Base-by-base conservation (phyloP, 2,329 filamentous ascomycete genomes). In the Sclerotinia sclerotiorum region DNA sequence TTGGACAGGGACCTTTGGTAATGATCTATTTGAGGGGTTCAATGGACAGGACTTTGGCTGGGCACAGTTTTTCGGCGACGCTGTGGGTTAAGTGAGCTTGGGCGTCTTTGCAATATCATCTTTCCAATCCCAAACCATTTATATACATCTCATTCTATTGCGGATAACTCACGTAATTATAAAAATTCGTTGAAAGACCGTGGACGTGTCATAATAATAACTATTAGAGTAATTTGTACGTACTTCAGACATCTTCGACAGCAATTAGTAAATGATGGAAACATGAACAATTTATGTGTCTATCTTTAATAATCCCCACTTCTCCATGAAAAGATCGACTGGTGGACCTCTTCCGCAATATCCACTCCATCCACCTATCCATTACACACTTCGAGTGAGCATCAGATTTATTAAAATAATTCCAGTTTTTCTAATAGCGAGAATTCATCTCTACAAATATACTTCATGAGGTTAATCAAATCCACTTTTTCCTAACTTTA, bases 61-160 rank as follows among this genome's bases (percentile, higher is more conserved):
- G 65, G 39, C 29, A 52, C 65, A 62, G 13, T 62, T 67, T 21
- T 67, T 67, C 19, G 46, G 56, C 5, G 65, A 54, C 13, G 24
- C 39, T 32, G 57, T 46, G n/a, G 35, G 44, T 35, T 61, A 21
- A 52, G 15, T 21, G 21, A 39, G 35, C 11, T 29, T 10, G 39
- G 42, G 17, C 17, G 2, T 24, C 3, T 32, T 19, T n/a, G 35
- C 3, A n/a, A 55, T 42, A 17, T 42, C 4, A 27, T 35, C 3
- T 10, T 32, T 35, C 11, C 11, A 7, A 5, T 19, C 27, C 5
- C 32, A 32, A 1, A 5, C 15, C 32, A 42, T 17, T 19, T 10
- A 51, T 35, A 21, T 39, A 19, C 19, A 32, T 61, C 24, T 21
- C 24, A n/a, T 35, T 13, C n/a, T 17, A 17, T 62, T 1, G 13